Conservation (phyloP, 768 basidiomycete genomes). For the Pluteus cervinus region DNA sequence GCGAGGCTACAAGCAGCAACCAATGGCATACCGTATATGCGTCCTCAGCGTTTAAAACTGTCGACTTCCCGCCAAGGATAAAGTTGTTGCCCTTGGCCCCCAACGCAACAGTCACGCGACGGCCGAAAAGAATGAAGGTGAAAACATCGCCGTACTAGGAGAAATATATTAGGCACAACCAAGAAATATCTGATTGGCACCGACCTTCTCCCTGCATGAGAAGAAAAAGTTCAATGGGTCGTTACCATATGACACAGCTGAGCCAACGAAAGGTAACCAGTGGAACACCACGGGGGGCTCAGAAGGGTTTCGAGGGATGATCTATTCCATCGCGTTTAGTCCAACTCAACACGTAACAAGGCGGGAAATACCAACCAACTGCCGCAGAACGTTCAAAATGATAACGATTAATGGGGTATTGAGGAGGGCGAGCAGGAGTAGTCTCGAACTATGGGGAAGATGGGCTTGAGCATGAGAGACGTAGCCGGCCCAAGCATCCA, state of each 20-base stretch:
- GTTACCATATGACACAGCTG: constrained; percentile 83
- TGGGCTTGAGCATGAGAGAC: constrained; percentile 35
- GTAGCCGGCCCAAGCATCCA: constrained; percentile 39
- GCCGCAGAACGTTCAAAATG: constrained; percentile 68
- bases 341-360: constrained; percentile 2
- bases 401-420: constrained; percentile 67
- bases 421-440: constrained; percentile 43
- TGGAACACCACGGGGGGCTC: constrained; percentile 92
- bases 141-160: constrained; percentile 92
- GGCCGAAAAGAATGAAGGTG: constrained; percentile 87
- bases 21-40: constrained; percentile 72
- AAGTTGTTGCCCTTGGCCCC: constrained; percentile 93
- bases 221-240: constrained; percentile 90
- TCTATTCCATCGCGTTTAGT: constrained; percentile 26
- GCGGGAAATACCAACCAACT: constrained; percentile 54
- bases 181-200: constrained; percentile 7
- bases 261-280: constrained; percentile 86
- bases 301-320: constrained; percentile 61
- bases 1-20: not conserved
- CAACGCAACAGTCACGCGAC: constrained; percentile 85
- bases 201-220: constrained; percentile 69
- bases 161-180: constrained; percentile 1
- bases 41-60: constrained; percentile 90
- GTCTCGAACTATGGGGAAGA: constrained; percentile 27
- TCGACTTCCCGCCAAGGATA: constrained; percentile 88